Evolutionary conservation across 176 grass and related monocot species (phyloP), one percentile per base, ranked within the genome.

Genomic region (maize (Zea mays)): DNA sequence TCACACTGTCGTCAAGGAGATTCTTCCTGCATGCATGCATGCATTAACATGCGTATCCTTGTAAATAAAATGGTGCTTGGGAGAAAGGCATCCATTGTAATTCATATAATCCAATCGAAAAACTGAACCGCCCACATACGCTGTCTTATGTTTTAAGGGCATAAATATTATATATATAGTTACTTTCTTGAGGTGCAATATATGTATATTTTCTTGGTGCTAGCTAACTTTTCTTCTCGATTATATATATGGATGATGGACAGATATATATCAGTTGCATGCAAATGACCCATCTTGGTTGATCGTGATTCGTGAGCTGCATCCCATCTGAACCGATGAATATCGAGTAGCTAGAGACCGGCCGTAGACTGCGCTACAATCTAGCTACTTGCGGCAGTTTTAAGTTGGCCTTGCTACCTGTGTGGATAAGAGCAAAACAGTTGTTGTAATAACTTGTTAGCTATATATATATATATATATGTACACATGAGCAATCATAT

Each of bases 381-480:
- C 55, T 68, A 55, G 76, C 55, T 61, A 42, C 2, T 10, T 52
- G n/a, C 4, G 14, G 20, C 42, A 37, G 62, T 20, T 71, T 62
- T 79, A 91, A 75, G 73, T 72, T 75, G 79, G 64, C 82, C 85
- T 82, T 7, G 85, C 74, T 33, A 91, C 79, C 89, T 91, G 80
- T 65, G 76, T 79, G 44, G 56, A 71, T 57, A 41, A 65, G 7
- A 58, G 55, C 2, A 58, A 58, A 58, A 58, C 19, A 58, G 21
- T 21, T 58, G 19, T 58, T 20, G 19, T 58, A 21, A 20, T 2
- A 21, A 20, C 2, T 56, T 56, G 17, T 57, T 8, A 19, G 51
- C 3, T 48, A 1, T 13, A 49, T 54, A 54, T n/a, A 65, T 21
- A 21, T 48, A 1, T 13, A 49, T 54, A 54, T n/a, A 65, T 21